Evolutionary conservation across 495 filamentous ascomycete genomes (phyloP), one percentile per base, ranked within the genome.

Genomic region (Pyronema omphalodes): DNA sequence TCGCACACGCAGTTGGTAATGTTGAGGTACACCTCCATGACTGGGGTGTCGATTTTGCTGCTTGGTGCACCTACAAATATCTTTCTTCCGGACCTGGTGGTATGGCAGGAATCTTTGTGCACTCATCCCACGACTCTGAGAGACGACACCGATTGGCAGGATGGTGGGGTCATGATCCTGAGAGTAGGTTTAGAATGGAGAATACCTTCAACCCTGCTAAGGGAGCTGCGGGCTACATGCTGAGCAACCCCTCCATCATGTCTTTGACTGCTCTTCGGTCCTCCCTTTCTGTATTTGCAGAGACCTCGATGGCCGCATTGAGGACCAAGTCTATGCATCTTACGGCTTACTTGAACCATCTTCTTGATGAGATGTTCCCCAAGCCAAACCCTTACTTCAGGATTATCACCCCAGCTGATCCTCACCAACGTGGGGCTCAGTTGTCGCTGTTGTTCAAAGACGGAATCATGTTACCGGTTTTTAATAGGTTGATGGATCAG

Each of bases 41-140:
- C 62, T 96, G 93, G 93, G 76, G 88, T 52, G 88, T 95, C 29
- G 91, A 98, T 67, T 93, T 93, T 37, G 62, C 91, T 3, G 84
- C 74, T n/a, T 98, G 91, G 91, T 98, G 91, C 67, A 84, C 75
- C 48, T 98, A 98, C 72, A 98, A 98, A 69, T 98, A 98, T 65
- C 74, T 98, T 55, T 95, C 94, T 64, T 76, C 78, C 50, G 93
- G 93, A 0, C 89, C 91, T 0, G 91, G 91, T 34, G 77, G 78
- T 29, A 93, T 93, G 61, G 88, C 77, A 15, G 87, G 84, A 6
- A 66, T 88, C 17, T 98, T 95, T 59, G 85, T 98, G 17, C 86
- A 98, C 65, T 76, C 82, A 44, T 74, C 72, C 46, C 79, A 94
- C 64, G 77, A 80, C 60, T 65, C 60, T 65, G 81, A 62, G 60